phyloP scores from a whole-genome alignment of 1,284 basidiomycete genomes.

The Ustilago sp. region DNA sequence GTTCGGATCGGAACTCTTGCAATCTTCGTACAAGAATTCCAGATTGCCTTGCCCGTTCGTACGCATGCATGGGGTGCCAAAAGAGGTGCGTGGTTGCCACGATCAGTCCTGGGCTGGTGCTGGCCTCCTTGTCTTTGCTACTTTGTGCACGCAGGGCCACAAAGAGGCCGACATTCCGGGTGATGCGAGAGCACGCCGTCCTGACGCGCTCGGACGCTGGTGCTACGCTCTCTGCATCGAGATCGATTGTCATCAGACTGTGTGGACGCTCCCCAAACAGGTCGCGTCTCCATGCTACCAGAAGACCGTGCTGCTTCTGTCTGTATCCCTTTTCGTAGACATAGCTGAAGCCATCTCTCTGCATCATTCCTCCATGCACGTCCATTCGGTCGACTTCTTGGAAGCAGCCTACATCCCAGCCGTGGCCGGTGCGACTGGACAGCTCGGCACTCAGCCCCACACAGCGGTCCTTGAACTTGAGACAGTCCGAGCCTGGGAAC shows the following conservation, averaged over 20 bases:
- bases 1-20: slow-evolving; percentile 72
- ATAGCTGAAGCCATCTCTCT: slow-evolving; percentile 55
- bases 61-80: slow-evolving; percentile 84
- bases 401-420: slow-evolving; percentile 70
- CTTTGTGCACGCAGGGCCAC: slow-evolving; percentile 45
- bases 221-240: slow-evolving; percentile 53
- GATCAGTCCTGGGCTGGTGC: slow-evolving; percentile 72
- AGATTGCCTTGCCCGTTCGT: slow-evolving; percentile 82
- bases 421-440: slow-evolving; percentile 56
- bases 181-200: slow-evolving; percentile 51
- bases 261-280: slow-evolving; percentile 30
- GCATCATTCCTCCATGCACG: slow-evolving; percentile 58
- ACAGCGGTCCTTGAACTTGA: slow-evolving; percentile 69
- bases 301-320: slow-evolving; percentile 66
- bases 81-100: slow-evolving; percentile 88
- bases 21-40: slow-evolving; percentile 77
- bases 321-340: slow-evolving; percentile 65
- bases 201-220: slow-evolving; percentile 14
- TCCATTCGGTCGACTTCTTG: slow-evolving; percentile 70
- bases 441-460: slow-evolving; percentile 57
- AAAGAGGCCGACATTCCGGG: slow-evolving; percentile 60
- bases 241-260: slow-evolving; percentile 38
- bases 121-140: slow-evolving; percentile 59
- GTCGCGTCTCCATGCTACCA: slow-evolving; percentile 61
- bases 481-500: slow-evolving; percentile 70